phyloP scores from a whole-genome alignment of 768 basidiomycete species.

The Mycena metata region DNA sequence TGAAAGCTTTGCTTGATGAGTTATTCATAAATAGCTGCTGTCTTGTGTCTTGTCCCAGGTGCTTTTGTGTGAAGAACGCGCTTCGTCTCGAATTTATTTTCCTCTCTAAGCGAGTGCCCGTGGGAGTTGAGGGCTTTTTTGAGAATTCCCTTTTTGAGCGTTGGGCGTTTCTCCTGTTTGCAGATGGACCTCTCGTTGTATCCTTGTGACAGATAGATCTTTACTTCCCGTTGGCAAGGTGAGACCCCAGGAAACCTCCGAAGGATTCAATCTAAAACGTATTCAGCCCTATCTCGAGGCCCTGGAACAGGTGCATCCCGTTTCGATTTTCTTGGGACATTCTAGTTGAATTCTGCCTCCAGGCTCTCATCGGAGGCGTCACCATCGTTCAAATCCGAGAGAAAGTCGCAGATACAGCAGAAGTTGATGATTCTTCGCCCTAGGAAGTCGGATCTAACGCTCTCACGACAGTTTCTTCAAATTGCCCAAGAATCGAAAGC shows the following conservation, averaged over 20 bases:
- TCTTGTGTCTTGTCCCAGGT: constrained; percentile 6
- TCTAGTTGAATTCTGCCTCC: constrained; percentile 10
- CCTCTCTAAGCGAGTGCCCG: no score
- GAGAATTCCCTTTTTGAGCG: constrained; percentile 17
- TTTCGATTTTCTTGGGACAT: constrained; percentile 14
- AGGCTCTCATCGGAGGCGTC: constrained; percentile 90
- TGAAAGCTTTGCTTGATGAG: constrained; percentile 22
- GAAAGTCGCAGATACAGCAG: constrained; percentile 84
- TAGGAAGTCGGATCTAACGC: not conserved
- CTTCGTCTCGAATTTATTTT: not conserved
- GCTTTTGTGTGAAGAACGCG: not conserved
- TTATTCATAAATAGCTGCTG: constrained; percentile 19
- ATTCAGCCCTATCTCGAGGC: constrained; percentile 75
- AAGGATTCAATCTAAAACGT: constrained; percentile 17
- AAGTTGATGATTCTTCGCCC: constrained; percentile 62
- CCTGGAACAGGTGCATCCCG: constrained; percentile 74
- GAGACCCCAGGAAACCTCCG: constrained; percentile 19
- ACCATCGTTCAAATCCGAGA: constrained; percentile 93
- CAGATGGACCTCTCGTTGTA: constrained; percentile 72
- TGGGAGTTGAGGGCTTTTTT: no score
- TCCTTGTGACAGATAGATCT: constrained; percentile 87
- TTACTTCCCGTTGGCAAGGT: constrained; percentile 85
- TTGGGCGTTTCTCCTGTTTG: not conserved
- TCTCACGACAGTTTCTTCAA: constrained; percentile 72
- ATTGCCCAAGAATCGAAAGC: constrained; percentile 78